Conservation (phyloP, 306 rosid species). For the Oemleria cerasiformis region DNA sequence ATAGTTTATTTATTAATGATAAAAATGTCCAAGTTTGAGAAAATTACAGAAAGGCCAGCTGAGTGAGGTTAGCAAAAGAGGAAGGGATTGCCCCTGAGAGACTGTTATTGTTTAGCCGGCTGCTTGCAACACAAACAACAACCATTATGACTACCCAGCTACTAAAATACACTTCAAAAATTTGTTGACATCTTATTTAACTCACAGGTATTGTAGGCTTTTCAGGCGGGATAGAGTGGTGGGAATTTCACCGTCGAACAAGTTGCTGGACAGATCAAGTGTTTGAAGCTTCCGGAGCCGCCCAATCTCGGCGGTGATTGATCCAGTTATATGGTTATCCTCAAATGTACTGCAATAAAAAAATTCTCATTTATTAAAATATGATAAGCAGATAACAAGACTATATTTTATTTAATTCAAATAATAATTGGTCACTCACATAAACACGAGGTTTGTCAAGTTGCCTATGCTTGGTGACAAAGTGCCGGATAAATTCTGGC, state of each 20-base stretch:
- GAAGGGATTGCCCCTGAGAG: constrained; percentile 75
- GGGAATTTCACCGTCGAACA: constrained; percentile 72
- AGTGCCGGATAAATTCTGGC: constrained; percentile 74
- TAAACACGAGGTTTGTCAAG: constrained; percentile 65
- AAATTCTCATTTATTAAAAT: not conserved
- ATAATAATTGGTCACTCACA: constrained; percentile 49
- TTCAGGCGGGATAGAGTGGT: constrained; percentile 54
- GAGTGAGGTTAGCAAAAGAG: constrained; percentile 70
- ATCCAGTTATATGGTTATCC: constrained; percentile 74
- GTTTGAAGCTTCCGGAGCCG: constrained; percentile 71
- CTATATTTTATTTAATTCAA: not conserved
- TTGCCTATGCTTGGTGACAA: constrained; percentile 83
- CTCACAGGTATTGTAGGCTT: constrained; percentile 82
- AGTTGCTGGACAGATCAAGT: constrained; percentile 85
- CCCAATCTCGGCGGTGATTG: constrained; percentile 74
- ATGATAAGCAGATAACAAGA: constrained; percentile 1
- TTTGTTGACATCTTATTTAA: not conserved
- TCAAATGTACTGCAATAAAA: constrained; percentile 57
- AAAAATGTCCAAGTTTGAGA: constrained; percentile 24
- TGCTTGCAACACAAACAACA: constrained; percentile 39
- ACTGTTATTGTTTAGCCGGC: constrained; percentile 84
- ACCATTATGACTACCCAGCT: not conserved
- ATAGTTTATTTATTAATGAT: not conserved
- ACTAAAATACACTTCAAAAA: no score
- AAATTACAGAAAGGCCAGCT: constrained; percentile 70